Conservation (phyloP, 495 filamentous ascomycete species). For the Aspergillus sclerotioniger region DNA sequence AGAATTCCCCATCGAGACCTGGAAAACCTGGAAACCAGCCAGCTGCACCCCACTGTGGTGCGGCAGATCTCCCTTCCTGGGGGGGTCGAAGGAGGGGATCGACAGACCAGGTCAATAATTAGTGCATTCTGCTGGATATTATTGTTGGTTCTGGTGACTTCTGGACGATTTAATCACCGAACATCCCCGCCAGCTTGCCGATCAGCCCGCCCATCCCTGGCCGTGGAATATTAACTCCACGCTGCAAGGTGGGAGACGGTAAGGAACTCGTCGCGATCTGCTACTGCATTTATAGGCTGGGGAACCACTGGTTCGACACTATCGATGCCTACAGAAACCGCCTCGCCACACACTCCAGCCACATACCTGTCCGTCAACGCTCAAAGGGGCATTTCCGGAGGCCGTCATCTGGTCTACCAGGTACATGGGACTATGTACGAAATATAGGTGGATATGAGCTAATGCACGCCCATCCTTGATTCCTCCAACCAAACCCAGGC, state of each 20-base stretch:
- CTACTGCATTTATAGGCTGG: not conserved
- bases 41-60: slow-evolving; percentile 17
- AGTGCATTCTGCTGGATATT: not conserved
- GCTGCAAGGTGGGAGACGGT: slow-evolving; percentile 3
- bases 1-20: slow-evolving; percentile 4
- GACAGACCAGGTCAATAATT: slow-evolving; percentile 2
- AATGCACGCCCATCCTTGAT: not conserved
- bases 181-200: slow-evolving; percentile 1
- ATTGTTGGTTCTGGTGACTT: not conserved
- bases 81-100: slow-evolving; percentile 1
- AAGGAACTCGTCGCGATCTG: not conserved
- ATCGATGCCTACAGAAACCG: not conserved
- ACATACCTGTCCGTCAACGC: not conserved
- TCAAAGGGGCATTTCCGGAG: slow-evolving; percentile 3
- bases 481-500: not conserved
- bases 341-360: slow-evolving; percentile 2
- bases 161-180: slow-evolving; percentile 6
- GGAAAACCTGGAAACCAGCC: slow-evolving; percentile 14
- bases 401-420: not conserved
- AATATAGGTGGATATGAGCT: not conserved
- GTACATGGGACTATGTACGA: slow-evolving; percentile 4
- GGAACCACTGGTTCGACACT: too few species aligned
- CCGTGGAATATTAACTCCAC: not conserved
- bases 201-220: not conserved
- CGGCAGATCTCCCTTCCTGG: slow-evolving; percentile 14